phyloP scores from a whole-genome alignment of 805 yeast species.

The Schwanniomyces occidentalis region DNA sequence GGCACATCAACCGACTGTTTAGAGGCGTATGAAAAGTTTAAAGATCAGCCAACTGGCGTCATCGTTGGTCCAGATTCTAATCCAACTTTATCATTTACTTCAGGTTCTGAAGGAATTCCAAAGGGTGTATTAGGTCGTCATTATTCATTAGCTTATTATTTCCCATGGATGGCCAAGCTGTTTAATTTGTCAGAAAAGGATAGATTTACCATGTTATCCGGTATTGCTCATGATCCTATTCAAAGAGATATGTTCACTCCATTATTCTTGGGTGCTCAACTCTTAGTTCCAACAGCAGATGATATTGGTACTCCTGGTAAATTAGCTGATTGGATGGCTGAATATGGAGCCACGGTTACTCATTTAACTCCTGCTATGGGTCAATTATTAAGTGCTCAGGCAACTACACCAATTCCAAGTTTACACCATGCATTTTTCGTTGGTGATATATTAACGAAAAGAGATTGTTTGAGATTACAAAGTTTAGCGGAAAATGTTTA shows the following conservation, averaged over 20 bases:
- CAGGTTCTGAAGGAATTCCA: constrained; percentile 98
- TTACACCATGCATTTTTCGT: constrained; percentile 97
- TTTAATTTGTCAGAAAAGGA: constrained; percentile 79
- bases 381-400: constrained; percentile 93
- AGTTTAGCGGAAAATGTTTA: constrained; percentile 84
- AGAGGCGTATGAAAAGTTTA: constrained; percentile 43
- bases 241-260: constrained; percentile 99
- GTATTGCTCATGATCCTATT: constrained; percentile 99
- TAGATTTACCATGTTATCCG: constrained; percentile 94
- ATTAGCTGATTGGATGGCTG: constrained; percentile 96
- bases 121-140: constrained; percentile 99
- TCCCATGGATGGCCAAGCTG: constrained; percentile 96
- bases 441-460: constrained; percentile 94
- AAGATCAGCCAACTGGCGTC: constrained; percentile 74
- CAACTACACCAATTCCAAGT: constrained; percentile 78
- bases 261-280: constrained; percentile 88
- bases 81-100: constrained; percentile 94
- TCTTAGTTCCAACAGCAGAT: constrained; percentile 91
- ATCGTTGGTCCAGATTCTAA: constrained; percentile 96
- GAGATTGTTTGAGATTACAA: constrained; percentile 93
- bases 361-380: constrained; percentile 99
- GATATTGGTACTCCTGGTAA: constrained; percentile 99
- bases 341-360: constrained; percentile 88
- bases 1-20: constrained; percentile 48
- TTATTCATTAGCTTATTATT: constrained; percentile 92